Percentiles rank a stretch among this genome's conserved stretches.
Conservation (phyloP, 495 filamentous ascomycete genomes). For the Aspergillus funiculosus region DNA sequence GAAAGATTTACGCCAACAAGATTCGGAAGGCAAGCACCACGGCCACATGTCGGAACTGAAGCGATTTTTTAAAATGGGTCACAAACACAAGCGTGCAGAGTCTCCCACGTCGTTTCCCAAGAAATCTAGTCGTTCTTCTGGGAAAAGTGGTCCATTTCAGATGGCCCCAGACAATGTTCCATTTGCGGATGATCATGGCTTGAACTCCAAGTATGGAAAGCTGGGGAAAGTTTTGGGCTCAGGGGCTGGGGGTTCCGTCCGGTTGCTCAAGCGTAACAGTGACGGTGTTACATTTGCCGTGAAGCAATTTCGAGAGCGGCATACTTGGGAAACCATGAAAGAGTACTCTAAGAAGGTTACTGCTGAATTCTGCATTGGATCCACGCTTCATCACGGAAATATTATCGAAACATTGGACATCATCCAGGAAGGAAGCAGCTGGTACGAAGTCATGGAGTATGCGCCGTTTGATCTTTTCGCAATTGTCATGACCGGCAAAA, state of each 20-base stretch:
- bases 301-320: constrained; percentile 90
- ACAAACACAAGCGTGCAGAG: constrained; percentile 56
- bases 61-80: constrained; percentile 76
- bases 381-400: constrained; percentile 94
- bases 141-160: constrained; percentile 53
- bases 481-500: constrained; percentile 98
- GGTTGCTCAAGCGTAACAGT: constrained; percentile 84
- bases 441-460: constrained; percentile 99
- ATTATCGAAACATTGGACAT: constrained; percentile 98
- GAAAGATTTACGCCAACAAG: constrained; percentile 38
- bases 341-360: constrained; percentile 99
- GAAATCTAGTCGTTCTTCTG: constrained; percentile 41
- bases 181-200: constrained; percentile 89
- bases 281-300: constrained; percentile 93
- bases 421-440: constrained; percentile 86
- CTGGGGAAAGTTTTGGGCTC: constrained; percentile 90
- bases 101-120: constrained; percentile 50
- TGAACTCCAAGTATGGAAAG: constrained; percentile 89
- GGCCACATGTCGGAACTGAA: constrained; percentile 93
- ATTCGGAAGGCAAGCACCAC: constrained; percentile 45
- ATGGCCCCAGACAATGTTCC: constrained; percentile 63
- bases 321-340: constrained; percentile 86
- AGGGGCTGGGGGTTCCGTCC: constrained; percentile 90
- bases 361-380: constrained; percentile 98
- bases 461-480: constrained; percentile 97